A percentile compares a stretch with the other conserved stretches of the same genome.
Conservation (phyloP, 2,329 filamentous ascomycete species). For the Aspergillus sergii region DNA sequence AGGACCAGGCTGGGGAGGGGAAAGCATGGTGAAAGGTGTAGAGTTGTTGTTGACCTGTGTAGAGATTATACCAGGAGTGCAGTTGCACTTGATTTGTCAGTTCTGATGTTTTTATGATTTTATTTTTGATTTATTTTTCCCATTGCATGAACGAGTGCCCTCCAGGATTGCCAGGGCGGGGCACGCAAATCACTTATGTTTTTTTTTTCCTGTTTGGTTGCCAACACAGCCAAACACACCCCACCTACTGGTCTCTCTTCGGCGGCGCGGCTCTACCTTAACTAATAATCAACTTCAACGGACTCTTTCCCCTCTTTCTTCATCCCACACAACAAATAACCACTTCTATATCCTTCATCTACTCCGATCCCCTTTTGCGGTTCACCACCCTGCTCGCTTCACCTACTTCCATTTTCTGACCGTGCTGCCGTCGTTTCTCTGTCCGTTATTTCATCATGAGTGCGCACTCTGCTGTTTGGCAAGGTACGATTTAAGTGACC, state of each 20-base stretch:
- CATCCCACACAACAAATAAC: constrained; percentile 14
- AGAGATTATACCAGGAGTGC: too few relatives aligned
- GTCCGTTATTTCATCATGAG: constrained; percentile 32
- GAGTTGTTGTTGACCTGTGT: too few relatives aligned
- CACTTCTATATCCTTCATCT: background rate
- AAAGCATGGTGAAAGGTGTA: too few relatives aligned
- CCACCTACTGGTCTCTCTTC: background rate
- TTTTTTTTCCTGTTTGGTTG: constrained; percentile 4
- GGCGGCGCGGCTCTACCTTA: background rate
- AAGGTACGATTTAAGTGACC: constrained; percentile 28
- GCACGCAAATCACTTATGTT: background rate
- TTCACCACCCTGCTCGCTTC: background rate
- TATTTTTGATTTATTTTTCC: background rate
- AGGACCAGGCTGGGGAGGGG: background rate
- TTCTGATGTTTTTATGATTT: background rate
- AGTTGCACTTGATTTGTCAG: too few relatives aligned
- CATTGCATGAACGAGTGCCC: background rate
- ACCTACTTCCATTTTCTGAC: constrained; percentile 7
- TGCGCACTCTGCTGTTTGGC: constrained; percentile 41
- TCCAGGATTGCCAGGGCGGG: background rate
- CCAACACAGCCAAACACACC: background rate
- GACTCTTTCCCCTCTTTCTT: background rate
- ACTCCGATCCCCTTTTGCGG: background rate
- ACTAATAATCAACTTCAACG: constrained; percentile 2
- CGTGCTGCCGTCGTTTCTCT: constrained; percentile 17